Evolutionary conservation across 2,329 filamentous ascomycete genomes (phyloP), one percentile per base, ranked within the genome.

Genomic region (Beauveria scarabaeidicola): DNA sequence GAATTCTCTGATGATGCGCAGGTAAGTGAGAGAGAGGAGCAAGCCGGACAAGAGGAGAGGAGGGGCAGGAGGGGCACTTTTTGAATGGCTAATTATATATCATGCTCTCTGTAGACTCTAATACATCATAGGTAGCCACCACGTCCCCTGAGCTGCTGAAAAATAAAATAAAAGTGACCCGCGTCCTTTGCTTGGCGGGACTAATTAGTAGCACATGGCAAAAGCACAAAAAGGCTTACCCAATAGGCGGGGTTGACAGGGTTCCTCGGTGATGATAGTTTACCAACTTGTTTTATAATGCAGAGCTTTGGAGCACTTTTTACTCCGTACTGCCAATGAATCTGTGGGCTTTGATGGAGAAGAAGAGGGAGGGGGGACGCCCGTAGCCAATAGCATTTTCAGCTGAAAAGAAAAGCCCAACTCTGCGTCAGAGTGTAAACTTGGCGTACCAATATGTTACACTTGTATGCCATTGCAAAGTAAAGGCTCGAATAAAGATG

Each of bases 131-230:
- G 8, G 15, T n/a, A 15, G 15, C 10, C 29, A 36, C 15, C 40
- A 36, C 32, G 17, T 43, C 47, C 55, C 55, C 55, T 58, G 55
- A 43, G n/a, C 55, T 58, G 46, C 55, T 58, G 55, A 58, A 58
- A 57, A 48, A 54, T n/a, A 17, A 48, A 29, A n/a, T 13, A 32
- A 9, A 11, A 13, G 13, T n/a, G 55, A 43, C 55, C 44, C n/a
- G 21, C 17, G 36, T 38, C 36, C 15, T 44, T 23, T 11, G 43
- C 54, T 58, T 58, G 55, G 55, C 46, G 23, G 36, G 13, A 32
- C 46, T 51, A 32, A 36, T 6, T 13, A 29, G 29, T 13, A 36
- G 32, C 32, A 36, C 32, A 36, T 36, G 11, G 32, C 32, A 36
- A 15, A 15, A 17, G 55, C 36, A 40, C 19, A 21, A 15, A 17